Evolutionary conservation across 2,329 filamentous ascomycete species (phyloP).

Genomic region (Arthrinium phaeospermum): DNA sequence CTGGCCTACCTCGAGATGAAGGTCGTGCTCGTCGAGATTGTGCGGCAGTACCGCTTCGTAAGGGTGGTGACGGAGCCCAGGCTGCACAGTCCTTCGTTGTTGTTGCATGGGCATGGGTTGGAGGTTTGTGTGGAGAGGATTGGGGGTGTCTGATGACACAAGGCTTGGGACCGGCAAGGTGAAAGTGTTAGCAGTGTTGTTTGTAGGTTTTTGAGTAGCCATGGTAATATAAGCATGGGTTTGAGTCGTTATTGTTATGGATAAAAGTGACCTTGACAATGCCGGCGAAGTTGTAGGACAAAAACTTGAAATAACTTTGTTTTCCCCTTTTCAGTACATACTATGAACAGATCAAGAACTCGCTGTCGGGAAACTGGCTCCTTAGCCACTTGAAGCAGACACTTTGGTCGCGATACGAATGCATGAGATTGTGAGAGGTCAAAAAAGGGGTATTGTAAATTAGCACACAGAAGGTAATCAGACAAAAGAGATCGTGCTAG

Average conservation of each 20-base stretch:
- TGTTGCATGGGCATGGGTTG: background rate
- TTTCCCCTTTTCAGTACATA: too few species aligned
- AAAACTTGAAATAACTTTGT: too few species aligned
- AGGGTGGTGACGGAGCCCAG: slow-evolving; percentile 25
- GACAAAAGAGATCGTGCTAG: background rate
- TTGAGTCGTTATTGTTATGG: too few species aligned
- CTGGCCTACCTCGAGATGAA: slow-evolving; percentile 35
- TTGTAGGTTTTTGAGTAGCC: background rate
- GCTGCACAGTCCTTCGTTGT: background rate
- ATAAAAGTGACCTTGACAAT: too few species aligned
- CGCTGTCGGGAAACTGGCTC: too few species aligned
- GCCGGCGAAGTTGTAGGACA: too few species aligned
- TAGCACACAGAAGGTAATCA: background rate
- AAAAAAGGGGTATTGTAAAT: background rate
- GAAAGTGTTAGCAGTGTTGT: too few species aligned
- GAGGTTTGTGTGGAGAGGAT: background rate
- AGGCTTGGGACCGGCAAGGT: too few species aligned
- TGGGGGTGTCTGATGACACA: background rate
- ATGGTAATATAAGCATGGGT: too few species aligned
- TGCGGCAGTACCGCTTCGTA: slow-evolving; percentile 31
- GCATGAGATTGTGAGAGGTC: background rate
- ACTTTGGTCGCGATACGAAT: background rate
- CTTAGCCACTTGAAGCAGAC: too few species aligned
- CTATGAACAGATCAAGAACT: background rate
- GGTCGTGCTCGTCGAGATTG: slow-evolving; percentile 32